phyloP scores from a whole-genome alignment of 2,329 filamentous ascomycete genomes.

The Parastagonospora nodorum region DNA sequence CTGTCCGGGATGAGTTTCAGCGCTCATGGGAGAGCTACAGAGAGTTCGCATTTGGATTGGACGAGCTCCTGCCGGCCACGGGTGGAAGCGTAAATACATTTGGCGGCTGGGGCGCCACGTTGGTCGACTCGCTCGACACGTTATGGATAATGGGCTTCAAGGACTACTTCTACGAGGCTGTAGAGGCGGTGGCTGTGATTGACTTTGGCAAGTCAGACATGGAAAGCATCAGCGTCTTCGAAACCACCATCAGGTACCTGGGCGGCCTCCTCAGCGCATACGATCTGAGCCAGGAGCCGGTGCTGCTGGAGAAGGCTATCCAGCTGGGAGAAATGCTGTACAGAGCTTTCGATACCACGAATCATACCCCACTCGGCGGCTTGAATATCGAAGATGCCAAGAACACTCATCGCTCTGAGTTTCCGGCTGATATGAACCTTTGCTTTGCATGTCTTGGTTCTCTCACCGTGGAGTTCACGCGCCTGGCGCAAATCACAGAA shows the following conservation, averaged over 20 bases:
- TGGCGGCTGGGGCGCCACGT: constrained; percentile 55
- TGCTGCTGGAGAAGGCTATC: constrained; percentile 44
- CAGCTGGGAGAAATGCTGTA: constrained; percentile 52
- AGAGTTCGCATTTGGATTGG: constrained; percentile 51
- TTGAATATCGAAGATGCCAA: constrained; percentile 48
- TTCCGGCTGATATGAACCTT: constrained; percentile 46
- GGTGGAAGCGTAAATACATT: constrained; percentile 48
- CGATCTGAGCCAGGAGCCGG: constrained; percentile 42
- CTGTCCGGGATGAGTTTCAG: constrained; percentile 50
- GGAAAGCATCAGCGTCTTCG: constrained; percentile 55
- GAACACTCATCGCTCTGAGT: constrained; percentile 22
- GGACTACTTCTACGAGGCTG: constrained; percentile 54
- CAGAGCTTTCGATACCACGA: constrained; percentile 54
- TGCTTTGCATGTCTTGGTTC: constrained; percentile 55
- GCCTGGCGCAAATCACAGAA: constrained; percentile 43
- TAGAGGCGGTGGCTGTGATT: constrained; percentile 51
- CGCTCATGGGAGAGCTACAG: constrained; percentile 53
- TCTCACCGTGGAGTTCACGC: constrained; percentile 49
- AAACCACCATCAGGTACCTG: constrained; percentile 54
- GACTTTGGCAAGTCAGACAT: constrained; percentile 50
- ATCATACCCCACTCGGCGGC: constrained; percentile 52
- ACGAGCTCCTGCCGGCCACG: constrained; percentile 52
- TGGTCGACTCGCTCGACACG: constrained; percentile 54
- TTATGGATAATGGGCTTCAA: constrained; percentile 57
- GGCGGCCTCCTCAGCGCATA: constrained; percentile 46